These are phyloP conservation scores for Pseudophaeomoniella oleicola DNA, from an alignment of 2,329 filamentous ascomycete species.

Conservation along the genomic window DNA sequence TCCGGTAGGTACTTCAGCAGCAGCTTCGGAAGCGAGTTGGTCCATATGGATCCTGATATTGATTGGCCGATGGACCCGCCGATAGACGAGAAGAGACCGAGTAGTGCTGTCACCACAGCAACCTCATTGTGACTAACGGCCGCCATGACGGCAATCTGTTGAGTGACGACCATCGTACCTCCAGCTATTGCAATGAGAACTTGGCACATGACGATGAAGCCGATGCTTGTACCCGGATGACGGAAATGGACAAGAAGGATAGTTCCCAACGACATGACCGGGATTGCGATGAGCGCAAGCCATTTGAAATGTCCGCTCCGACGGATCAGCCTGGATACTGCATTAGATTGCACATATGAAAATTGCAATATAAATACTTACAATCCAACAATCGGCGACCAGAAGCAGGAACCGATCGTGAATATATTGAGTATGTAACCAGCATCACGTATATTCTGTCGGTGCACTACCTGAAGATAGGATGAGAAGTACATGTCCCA, in stretches of 20 bases:
- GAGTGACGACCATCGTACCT: constrained; percentile 31
- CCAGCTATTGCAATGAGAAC: constrained; percentile 34
- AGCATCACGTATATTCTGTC: constrained; percentile 23
- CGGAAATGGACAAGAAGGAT: constrained; percentile 44
- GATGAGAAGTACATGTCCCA: constrained; percentile 39
- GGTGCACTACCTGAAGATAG: constrained; percentile 38
- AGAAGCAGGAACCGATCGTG: constrained; percentile 35
- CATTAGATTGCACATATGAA: too few relatives aligned
- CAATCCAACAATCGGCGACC: constrained; percentile 30
- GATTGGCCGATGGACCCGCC: constrained; percentile 38
- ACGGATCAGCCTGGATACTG: too few relatives aligned
- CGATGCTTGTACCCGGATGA: constrained; percentile 27
- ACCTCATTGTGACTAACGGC: constrained; percentile 36
- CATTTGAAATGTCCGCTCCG: constrained; percentile 38
- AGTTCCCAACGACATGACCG: constrained; percentile 35
- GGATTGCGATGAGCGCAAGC: constrained; percentile 36
- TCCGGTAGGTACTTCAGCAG: constrained; percentile 19
- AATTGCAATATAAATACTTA: too few relatives aligned
- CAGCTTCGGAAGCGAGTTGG: constrained; percentile 31
- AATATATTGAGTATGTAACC: constrained; percentile 32
- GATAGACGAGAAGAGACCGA: constrained; percentile 36
- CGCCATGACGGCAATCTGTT: constrained; percentile 39
- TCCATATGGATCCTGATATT: constrained; percentile 45
- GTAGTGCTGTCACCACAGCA: constrained; percentile 36
- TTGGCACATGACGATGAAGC: constrained; percentile 35